Evolutionary conservation across 2,329 filamentous ascomycete species (phyloP).

Genomic region (Fusarium sp.): DNA sequence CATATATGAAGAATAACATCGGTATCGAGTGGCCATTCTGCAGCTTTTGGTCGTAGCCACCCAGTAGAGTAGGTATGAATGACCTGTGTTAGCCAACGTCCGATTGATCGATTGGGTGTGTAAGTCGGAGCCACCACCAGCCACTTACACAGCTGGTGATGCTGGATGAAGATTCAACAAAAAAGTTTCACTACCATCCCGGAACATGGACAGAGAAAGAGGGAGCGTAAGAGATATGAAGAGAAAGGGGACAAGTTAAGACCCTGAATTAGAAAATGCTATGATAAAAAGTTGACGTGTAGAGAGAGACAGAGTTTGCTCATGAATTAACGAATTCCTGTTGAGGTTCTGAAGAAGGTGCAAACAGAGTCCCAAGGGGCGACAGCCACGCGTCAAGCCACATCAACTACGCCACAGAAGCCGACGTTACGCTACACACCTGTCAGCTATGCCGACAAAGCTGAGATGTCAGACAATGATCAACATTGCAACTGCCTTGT

Average conservation of each 20-base stretch:
- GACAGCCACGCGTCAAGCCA: constrained; percentile 42
- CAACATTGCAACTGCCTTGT: constrained; percentile 16
- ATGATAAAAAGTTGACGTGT: constrained; percentile 1
- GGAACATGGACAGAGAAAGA: background rate
- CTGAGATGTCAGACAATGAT: constrained; percentile 27
- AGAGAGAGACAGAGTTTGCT: constrained; percentile 2
- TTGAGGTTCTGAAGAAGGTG: background rate
- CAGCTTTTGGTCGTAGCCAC: background rate
- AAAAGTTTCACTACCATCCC: constrained; percentile 15
- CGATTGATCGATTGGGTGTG: constrained; percentile 15
- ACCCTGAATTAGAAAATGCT: background rate
- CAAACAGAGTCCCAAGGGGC: constrained; percentile 9
- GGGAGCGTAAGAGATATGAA: background rate
- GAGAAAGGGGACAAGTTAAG: background rate
- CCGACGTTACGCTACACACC: constrained; percentile 2
- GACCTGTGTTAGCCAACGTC: constrained; percentile 18
- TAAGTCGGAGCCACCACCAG: constrained; percentile 10
- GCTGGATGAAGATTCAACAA: constrained; percentile 24
- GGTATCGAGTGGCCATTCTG: background rate
- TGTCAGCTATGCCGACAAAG: constrained; percentile 2
- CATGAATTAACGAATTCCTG: constrained; percentile 3
- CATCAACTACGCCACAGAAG: constrained; percentile 22
- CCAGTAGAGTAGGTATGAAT: constrained; percentile 1
- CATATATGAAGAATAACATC: background rate
- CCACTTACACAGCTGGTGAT: constrained; percentile 13